Evolutionary conservation across 257 asterid species (phyloP), one percentile per base, ranked within the genome.

Genomic region (Solanum lignicaule): DNA sequence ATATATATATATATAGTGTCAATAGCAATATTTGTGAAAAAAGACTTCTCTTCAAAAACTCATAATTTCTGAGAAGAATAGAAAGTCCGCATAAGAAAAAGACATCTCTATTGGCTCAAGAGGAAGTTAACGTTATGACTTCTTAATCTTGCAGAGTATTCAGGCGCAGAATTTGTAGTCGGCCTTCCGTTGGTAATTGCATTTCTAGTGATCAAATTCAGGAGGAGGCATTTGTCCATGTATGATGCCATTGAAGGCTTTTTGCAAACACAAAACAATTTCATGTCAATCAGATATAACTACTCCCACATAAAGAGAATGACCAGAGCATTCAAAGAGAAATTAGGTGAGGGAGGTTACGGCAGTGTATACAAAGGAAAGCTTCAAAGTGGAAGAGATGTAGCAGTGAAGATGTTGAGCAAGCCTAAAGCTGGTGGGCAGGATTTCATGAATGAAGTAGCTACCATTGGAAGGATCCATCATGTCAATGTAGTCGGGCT

Each of bases 371-470:
- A 41, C 48, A 41, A 41, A 36, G 94, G 94, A 33, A 90, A 91
- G 73, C 92, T 93, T 29, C 88, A 88, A 25, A 92, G 95, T 29
- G 94, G 94, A 4, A 90, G 91, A 0, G 72, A 43, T 33, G 88
- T 92, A 60, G 95, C 92, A 29, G 94, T 93, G 33, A 93, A 92
- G 87, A 85, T 93, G 75, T 88, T 92, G 91, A 92, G 75, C 6
- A 93, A 91, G 43, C 85, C 92, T 6, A 88, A 84, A 62, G 74
- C 89, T 15, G 90, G 81, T 18, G 93, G 90, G 35, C 93, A 93
- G 55, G 95, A 93, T 32, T 93, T 93, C 86, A 90, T 93, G 62
- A 93, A 91, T 62, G 95, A 93, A 86, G 93, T 93, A n/a, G n/a
- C n/a, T n/a, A n/a, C 92, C 29, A 91, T 93, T 16, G 94, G 95